Evolutionary conservation across 73 alveolate species (phyloP), one percentile per base, ranked within the genome.

Genomic region (Halteria grandinella): DNA sequence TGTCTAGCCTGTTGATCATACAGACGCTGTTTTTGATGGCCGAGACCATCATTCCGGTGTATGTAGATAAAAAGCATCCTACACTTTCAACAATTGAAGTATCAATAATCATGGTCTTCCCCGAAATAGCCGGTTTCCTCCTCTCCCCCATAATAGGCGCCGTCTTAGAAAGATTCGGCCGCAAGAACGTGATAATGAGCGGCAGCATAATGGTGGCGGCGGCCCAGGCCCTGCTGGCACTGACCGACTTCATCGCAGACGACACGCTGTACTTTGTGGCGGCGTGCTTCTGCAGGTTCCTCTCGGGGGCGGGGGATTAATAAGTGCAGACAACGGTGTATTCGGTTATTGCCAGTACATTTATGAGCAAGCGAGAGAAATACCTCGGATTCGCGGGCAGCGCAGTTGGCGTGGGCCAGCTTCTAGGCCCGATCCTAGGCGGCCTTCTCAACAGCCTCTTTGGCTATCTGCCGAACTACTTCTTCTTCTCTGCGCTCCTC

Each of bases 371-470:
- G 39, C 29, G 66, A 44, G 80, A 66, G 34, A 66, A 66, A 32
- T 66, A 66, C 36, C 32, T 66, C 23, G 80, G 80, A 7, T 34
- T n/a, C 20, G 63, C 53, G 7, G 80, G 47, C 20, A 66, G 69
- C 10, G 64, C 80, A 25, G 66, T 57, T 25, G 80, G 80, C 47
- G 58, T 66, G 6, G 80, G 80, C 2, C 69, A 45, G 17, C 39
- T 66, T 63, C 69, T 66, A 10, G 80, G 80, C 20, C 80, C 80
- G 47, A 66, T 66, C 7, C 45, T 66, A 17, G 80, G 80, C 28
- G 63, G 69, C 18, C 6, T 66, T 5, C 29, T 66, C 2, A 23
- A 66, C 39, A 23, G 69, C 0, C 23, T n/a, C n/a, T 39, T 66
- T 8, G 80, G 80, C 51, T 66, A 66, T 51, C 6, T 14, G 8